Conservation (phyloP, 345 rosid species). For the Noccaea bulbosa region DNA sequence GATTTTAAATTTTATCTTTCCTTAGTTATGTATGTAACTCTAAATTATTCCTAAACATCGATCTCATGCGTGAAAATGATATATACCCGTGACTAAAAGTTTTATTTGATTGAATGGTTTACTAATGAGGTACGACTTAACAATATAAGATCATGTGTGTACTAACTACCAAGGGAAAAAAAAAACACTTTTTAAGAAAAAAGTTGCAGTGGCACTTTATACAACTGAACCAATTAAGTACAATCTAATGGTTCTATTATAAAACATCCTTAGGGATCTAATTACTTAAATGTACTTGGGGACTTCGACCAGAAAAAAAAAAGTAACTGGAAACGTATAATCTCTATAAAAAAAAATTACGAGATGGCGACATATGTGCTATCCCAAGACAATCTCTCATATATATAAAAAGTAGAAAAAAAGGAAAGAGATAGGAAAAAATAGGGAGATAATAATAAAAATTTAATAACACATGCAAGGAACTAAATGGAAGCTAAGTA, state of each 20-base stretch:
- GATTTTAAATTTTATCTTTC: not conserved
- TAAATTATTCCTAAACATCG: constrained; percentile 3
- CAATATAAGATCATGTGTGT: not conserved
- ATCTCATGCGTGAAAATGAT: not conserved
- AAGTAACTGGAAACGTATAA: no score
- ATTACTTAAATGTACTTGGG: not conserved
- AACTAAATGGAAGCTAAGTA: constrained; percentile 41
- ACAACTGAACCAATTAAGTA: not conserved
- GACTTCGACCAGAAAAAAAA: not conserved
- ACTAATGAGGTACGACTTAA: not conserved
- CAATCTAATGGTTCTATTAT: not conserved
- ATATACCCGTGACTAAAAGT: not conserved
- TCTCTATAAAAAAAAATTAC: not conserved
- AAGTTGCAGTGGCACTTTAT: not conserved
- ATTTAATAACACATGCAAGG: constrained; percentile 25
- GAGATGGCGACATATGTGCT: constrained; percentile 4
- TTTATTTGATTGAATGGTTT: constrained; percentile 21
- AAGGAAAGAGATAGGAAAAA: constrained; percentile 23
- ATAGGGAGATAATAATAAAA: constrained; percentile 10
- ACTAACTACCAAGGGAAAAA: not conserved
- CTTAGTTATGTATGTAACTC: not conserved
- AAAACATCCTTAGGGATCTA: not conserved
- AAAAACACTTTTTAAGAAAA: not conserved
- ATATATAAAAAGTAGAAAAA: not conserved
- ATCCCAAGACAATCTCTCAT: constrained; percentile 12